Base-by-base conservation (phyloP, 2,329 filamentous ascomycete species). In the Penicillium sp. region DNA sequence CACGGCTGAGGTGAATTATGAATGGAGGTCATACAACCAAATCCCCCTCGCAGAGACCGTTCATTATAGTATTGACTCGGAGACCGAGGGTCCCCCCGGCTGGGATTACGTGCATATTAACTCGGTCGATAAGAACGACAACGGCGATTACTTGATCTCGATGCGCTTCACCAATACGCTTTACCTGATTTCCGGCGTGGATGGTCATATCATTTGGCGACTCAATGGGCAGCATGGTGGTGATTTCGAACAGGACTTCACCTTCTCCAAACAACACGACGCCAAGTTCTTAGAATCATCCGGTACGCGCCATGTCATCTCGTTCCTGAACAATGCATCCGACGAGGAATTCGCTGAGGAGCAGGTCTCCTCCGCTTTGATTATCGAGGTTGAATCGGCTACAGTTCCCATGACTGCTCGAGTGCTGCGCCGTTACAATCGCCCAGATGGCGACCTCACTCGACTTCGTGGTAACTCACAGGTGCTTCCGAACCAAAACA, bases 81-180 rank as follows among this genome's bases (percentile, higher is more conserved):
- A n/a, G 0, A 42, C 55, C 9, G 62, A 62, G 33, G 66, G 58
- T 19, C 37, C 51, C 10, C 73, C 72, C 1, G 73, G 73, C 2
- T 76, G 72, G 72, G 74, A 76, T 56, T 76, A 75, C 58, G 68
- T 76, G 61, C 79, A 81, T 50, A 68, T 76, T 53, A 81, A 80
- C 59, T 72, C 76, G 1, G 69, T 79, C 26, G 77, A 79, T 57
- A 78, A 75, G 58, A 76, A 76, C 53, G 62, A 58, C 3, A 64
- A 72, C 13, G 78, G 78, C 4, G 75, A 80, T 58, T 79, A 75
- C 45, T 49, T 80, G 24, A 65, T 80, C 13, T 80, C 78, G 0
- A 71, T 74, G 35, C 75, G 78, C 4, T 75, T 77, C 59, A 77
- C 75, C 5, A 74, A 78, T 61, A 70, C 72, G 7, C 70, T 80